Base-by-base conservation (phyloP, 2,329 filamentous ascomycete species). In the Colletotrichum sp. region DNA sequence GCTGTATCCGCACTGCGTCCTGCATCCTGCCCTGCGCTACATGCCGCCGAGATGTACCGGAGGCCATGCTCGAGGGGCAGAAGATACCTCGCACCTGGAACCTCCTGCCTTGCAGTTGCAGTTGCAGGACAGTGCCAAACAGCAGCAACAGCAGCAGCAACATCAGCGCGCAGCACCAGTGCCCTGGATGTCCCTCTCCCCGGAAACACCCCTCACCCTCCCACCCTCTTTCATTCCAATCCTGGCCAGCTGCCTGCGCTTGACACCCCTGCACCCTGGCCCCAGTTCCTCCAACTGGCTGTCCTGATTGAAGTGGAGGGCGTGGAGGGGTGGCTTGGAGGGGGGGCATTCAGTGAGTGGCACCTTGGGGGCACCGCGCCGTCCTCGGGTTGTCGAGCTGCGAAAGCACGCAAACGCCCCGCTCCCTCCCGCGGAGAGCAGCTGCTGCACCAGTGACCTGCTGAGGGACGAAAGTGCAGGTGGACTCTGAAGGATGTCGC, bases 321-420 rank as follows among this genome's bases (percentile, higher is more conserved):
- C 39, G 63, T 72, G 72, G 72, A 69, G 73, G 73, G 73, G 69
- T 76, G 73, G 73, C 36, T 68, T 68, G 55, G 73, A 68, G 64
- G 44, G 64, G 69, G 69, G 28, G 30, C 18, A 26, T 15, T n/a
- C 12, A 26, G 66, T 13, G 66, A 60, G 36, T 24, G 57, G 24
- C 36, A 32, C 24, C 32, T 52, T 62, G 57, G 59, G 30, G 62
- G 49, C 59, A 55, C 71, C 71, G 65, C 72, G 60, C 75, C 71
- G 71, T 59, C 36, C 62, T 75, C 71, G 62, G 75, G 59, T 24
- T 49, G 66, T 60, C 34, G 49, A 55, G 59, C 57, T 59, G 60
- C 49, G 39, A 64, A 52, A 75, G 71, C 65, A 76, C 74, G 59
- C 49, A 52, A 57, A 70, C 24, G 21, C 71, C 71, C 74, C 74